A percentile compares a stretch with the other conserved stretches of the same genome.
phyloP scores from a whole-genome alignment of 2,329 filamentous ascomycete species.

The Ophiosphaerella narmari region DNA sequence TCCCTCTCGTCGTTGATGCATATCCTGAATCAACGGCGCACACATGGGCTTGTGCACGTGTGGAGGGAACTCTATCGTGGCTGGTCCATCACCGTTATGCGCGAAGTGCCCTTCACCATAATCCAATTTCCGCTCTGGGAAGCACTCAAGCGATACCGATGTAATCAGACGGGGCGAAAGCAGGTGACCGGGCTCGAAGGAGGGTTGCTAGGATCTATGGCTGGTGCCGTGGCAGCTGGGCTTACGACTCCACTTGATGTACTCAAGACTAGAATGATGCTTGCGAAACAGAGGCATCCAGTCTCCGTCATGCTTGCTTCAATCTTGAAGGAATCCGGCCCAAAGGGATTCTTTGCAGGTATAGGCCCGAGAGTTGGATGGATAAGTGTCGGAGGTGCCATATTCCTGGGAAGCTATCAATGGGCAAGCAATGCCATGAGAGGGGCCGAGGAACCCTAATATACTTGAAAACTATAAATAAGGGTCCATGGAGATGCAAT shows the following conservation, averaged over 20 bases:
- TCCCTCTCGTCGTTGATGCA: constrained; percentile 69
- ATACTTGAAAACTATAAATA: not conserved
- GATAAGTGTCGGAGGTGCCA: constrained; percentile 93
- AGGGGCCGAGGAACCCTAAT: constrained; percentile 36
- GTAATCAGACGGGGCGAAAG: constrained; percentile 50
- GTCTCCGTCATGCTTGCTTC: constrained; percentile 63
- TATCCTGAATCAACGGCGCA: constrained; percentile 59
- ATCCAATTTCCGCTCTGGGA: constrained; percentile 99
- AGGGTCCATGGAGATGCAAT: too few species aligned
- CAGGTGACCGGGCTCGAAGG: constrained; percentile 75
- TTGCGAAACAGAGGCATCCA: constrained; percentile 70
- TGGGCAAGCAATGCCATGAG: constrained; percentile 79
- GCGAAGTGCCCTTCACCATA: constrained; percentile 96
- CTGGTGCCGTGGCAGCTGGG: constrained; percentile 83
- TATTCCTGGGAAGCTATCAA: constrained; percentile 93
- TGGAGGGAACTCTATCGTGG: constrained; percentile 88
- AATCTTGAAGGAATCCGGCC: constrained; percentile 68
- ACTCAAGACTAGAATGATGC: constrained; percentile 95
- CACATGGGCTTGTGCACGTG: constrained; percentile 59
- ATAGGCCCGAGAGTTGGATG: constrained; percentile 84
- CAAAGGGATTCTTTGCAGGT: constrained; percentile 73
- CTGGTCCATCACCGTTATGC: constrained; percentile 88
- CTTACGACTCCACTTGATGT: constrained; percentile 94
- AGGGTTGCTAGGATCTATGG: constrained; percentile 79
- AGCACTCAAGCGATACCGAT: constrained; percentile 76